These are phyloP conservation scores for Thermomucor indicae-seudaticae DNA, from an alignment of 371 early-diverging fungal genomes.

Conservation along the genomic window DNA sequence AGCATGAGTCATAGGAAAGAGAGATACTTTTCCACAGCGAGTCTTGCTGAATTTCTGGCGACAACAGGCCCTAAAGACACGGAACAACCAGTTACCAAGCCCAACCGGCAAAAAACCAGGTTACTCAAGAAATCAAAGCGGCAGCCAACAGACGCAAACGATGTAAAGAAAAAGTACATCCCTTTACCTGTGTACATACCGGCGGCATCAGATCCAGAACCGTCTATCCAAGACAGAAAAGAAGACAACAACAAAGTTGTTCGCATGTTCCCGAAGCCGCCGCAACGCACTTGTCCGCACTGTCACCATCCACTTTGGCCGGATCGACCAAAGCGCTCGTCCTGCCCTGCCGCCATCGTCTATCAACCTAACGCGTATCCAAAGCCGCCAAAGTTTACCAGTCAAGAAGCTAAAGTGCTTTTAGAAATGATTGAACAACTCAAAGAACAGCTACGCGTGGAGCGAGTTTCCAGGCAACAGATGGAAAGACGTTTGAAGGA, in stretches of 20 bases:
- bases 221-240: background rate
- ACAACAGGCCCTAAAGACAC: slow-evolving; percentile 33
- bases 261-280: background rate
- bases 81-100: background rate
- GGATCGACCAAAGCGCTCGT: background rate
- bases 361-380: background rate
- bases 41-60: slow-evolving; percentile 30
- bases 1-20: too few relatives aligned
- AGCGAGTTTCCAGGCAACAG: background rate
- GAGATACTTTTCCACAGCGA: slow-evolving; percentile 12
- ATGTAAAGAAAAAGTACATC: slow-evolving; percentile 7
- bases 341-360: slow-evolving; percentile 9
- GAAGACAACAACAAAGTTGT: background rate
- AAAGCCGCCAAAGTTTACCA: background rate
- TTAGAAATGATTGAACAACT: slow-evolving; percentile 1
- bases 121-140: background rate
- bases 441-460: background rate
- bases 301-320: background rate
- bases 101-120: background rate
- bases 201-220: background rate
- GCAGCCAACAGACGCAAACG: background rate
- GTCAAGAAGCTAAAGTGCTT: slow-evolving; percentile 3
- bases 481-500: background rate
- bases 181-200: slow-evolving; percentile 3
- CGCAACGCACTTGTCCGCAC: slow-evolving; percentile 1